phyloP scores from a whole-genome alignment of 768 basidiomycete genomes.

The Lactifluus subvellereus region DNA sequence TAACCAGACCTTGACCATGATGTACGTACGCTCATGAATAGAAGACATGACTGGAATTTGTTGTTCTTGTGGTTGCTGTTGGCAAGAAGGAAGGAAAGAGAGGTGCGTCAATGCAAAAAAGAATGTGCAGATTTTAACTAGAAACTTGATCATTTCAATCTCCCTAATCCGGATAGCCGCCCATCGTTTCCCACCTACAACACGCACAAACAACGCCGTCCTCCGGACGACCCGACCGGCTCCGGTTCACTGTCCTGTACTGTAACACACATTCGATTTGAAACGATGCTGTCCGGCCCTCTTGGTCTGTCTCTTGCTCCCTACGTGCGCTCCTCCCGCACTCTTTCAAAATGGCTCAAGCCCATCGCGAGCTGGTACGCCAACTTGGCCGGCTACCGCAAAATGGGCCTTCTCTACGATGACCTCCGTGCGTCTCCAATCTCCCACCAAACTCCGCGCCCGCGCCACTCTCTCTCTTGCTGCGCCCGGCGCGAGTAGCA shows the following conservation, averaged over 20 bases:
- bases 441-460: constrained; percentile 8
- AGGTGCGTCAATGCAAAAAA: constrained; percentile 24
- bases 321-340: constrained; percentile 60
- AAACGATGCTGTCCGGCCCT: constrained; percentile 45
- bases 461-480: constrained; percentile 14
- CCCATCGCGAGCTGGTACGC: constrained; percentile 84
- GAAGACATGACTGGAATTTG: constrained; percentile 46
- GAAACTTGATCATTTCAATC: constrained; percentile 17
- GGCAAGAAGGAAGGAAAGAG: constrained; percentile 30
- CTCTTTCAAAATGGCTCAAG: constrained; percentile 60
- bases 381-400: constrained; percentile 73
- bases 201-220: constrained; percentile 35
- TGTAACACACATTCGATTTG: constrained; percentile 2
- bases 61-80: constrained; percentile 20
- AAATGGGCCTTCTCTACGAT: constrained; percentile 88
- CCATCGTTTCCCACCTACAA: constrained; percentile 26
- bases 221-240: not conserved
- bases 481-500: not conserved
- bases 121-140: constrained; percentile 29
- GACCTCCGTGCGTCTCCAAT: constrained; percentile 71
- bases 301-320: constrained; percentile 75
- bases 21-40: constrained; percentile 85
- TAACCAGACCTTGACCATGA: constrained; percentile 92
- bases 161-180: constrained; percentile 23
- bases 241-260: constrained; percentile 4